These are phyloP conservation scores for Solioccasus polychromus DNA, from an alignment of 768 basidiomycete genomes.

Conservation along the genomic window DNA sequence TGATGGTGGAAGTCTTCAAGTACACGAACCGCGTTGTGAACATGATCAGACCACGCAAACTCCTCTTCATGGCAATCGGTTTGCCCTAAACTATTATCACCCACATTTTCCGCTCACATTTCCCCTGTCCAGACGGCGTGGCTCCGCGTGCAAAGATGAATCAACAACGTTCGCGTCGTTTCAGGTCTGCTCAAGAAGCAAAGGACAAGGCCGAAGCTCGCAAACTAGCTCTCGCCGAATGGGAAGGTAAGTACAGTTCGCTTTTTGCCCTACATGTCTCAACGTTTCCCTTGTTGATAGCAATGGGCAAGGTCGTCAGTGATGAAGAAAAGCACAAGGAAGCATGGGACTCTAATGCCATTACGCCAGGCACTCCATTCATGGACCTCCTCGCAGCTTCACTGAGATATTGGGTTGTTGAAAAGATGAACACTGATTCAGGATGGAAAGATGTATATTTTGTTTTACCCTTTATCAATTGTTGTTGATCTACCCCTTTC, in stretches of 20 bases:
- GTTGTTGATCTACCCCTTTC: background rate
- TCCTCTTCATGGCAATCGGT: slow-evolving; percentile 99
- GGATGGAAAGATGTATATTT: slow-evolving; percentile 86
- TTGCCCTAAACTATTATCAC: slow-evolving; percentile 22
- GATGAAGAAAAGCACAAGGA: slow-evolving; percentile 84
- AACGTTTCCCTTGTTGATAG: slow-evolving; percentile 39
- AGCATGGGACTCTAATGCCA: slow-evolving; percentile 97
- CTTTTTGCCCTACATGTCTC: background rate
- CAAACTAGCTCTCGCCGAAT: slow-evolving; percentile 76
- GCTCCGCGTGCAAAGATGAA: slow-evolving; percentile 99
- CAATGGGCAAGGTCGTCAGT: slow-evolving; percentile 86
- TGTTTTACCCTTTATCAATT: background rate
- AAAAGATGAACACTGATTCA: slow-evolving; percentile 92
- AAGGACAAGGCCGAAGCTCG: slow-evolving; percentile 89
- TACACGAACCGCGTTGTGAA: slow-evolving; percentile 98
- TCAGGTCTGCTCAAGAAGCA: slow-evolving; percentile 92
- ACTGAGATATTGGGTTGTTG: slow-evolving; percentile 92
- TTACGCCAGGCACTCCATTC: slow-evolving; percentile 98
- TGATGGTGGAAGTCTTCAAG: slow-evolving; percentile 97
- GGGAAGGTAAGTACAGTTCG: slow-evolving; percentile 61
- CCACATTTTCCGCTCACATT: slow-evolving; percentile 1
- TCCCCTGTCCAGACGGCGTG: slow-evolving; percentile 72
- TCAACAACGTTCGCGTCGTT: slow-evolving; percentile 95
- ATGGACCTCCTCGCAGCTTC: slow-evolving; percentile 90
- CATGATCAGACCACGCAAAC: slow-evolving; percentile 92